A percentile compares a stretch with the other conserved stretches of the same genome.
Conservation (phyloP, 2,329 filamentous ascomycete species). For the Corinectria fuckeliana region DNA sequence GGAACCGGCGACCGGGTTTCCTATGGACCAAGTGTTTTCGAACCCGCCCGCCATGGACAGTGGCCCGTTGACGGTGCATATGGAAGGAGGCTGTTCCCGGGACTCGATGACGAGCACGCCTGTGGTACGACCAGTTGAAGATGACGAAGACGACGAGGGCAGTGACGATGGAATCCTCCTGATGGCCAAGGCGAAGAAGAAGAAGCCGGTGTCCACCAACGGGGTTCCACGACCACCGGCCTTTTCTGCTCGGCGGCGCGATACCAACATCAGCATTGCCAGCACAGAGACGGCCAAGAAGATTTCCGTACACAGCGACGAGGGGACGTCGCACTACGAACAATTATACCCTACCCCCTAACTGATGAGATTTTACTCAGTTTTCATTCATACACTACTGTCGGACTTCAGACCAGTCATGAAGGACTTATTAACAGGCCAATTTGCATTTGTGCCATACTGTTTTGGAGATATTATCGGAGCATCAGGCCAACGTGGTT, state of each 20-base stretch:
- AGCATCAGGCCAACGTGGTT: slow-evolving; percentile 20
- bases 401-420: slow-evolving; percentile 27
- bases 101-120: slow-evolving; percentile 38
- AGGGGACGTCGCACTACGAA: slow-evolving; percentile 36
- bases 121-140: slow-evolving; percentile 40
- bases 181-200: slow-evolving; percentile 61
- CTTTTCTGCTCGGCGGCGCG: slow-evolving; percentile 55
- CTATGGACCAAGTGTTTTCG: slow-evolving; percentile 50
- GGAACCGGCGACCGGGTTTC: slow-evolving; percentile 54
- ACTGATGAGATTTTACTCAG: slow-evolving; percentile 24
- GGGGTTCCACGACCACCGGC: slow-evolving; percentile 33
- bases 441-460: slow-evolving; percentile 25
- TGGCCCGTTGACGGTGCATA: slow-evolving; percentile 40
- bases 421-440: slow-evolving; percentile 17
- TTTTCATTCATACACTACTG: slow-evolving; percentile 26
- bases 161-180: slow-evolving; percentile 62
- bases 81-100: slow-evolving; percentile 27
- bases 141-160: slow-evolving; percentile 57
- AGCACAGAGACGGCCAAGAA: slow-evolving; percentile 72
- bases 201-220: slow-evolving; percentile 35
- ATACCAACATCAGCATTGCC: slow-evolving; percentile 66
- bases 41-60: slow-evolving; percentile 43
- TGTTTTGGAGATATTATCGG: slow-evolving; percentile 27
- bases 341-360: slow-evolving; percentile 35
- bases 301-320: slow-evolving; percentile 48